Percentiles rank a stretch among this genome's conserved stretches.
phyloP scores from a whole-genome alignment of 139 green algal genomes.

The Chlorella sp. region DNA sequence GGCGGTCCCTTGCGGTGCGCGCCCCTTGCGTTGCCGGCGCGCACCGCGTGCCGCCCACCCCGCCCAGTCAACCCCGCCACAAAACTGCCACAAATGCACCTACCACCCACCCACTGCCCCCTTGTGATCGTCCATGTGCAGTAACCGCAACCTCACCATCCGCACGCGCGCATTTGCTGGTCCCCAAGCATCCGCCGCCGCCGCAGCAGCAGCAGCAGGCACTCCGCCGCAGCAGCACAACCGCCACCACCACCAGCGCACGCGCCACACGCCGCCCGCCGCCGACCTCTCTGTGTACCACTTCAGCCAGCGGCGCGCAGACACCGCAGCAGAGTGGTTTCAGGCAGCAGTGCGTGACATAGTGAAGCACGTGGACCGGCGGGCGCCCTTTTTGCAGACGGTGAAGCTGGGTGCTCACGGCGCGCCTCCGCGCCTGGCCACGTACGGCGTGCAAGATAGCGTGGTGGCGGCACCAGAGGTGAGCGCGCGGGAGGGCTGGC shows the following conservation, averaged over 20 bases:
- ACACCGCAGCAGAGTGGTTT: conserved; percentile 41
- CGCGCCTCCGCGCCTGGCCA: conserved; percentile 5
- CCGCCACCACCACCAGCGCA: neutral
- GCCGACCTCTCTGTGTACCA: neutral
- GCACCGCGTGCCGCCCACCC: too few species aligned
- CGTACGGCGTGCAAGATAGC: neutral
- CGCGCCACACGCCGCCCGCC: neutral
- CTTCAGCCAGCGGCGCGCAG: conserved; percentile 4
- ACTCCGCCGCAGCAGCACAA: neutral
- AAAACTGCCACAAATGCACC: too few species aligned
- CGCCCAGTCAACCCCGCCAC: too few species aligned
- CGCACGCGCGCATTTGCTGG: neutral
- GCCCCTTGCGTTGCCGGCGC: too few species aligned
- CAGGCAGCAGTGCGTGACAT: conserved; percentile 42
- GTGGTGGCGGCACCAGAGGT: conserved; percentile 41
- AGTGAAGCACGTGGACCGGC: conserved; percentile 31
- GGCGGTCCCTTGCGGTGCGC: too few species aligned
- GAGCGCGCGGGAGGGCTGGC: neutral
- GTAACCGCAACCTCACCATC: neutral
- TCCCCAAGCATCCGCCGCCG: neutral
- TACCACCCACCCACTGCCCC: too few species aligned
- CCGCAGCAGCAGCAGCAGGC: neutral
- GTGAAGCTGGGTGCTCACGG: conserved; percentile 31
- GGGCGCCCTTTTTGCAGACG: conserved; percentile 42
- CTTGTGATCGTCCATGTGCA: too few species aligned